A percentile compares a stretch with the other conserved stretches of the same genome.
These are phyloP conservation scores for Capronia coronata DNA, from an alignment of 2,329 filamentous ascomycete species.

Conservation along the genomic window DNA sequence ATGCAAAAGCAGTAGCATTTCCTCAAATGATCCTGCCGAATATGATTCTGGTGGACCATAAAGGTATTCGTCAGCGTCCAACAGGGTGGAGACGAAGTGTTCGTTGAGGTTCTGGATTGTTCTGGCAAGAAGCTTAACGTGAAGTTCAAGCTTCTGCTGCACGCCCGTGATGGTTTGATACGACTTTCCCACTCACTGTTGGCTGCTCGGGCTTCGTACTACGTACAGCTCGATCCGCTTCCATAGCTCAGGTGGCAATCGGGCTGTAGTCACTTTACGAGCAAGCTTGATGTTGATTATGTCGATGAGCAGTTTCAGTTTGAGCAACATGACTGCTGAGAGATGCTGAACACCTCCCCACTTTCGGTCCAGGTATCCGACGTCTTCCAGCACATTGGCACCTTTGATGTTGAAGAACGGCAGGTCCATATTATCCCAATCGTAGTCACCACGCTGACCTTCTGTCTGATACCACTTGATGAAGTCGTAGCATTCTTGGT, in stretches of 20 bases:
- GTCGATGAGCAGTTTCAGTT: constrained; percentile 35
- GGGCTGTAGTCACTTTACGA: constrained; percentile 13
- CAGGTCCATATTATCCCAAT: constrained; percentile 33
- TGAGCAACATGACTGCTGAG: constrained; percentile 34
- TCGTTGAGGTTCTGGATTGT: constrained; percentile 25
- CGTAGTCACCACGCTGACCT: constrained; percentile 30
- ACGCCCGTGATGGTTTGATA: constrained; percentile 13
- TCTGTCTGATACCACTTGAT: constrained; percentile 42
- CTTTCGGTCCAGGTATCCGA: constrained; percentile 20
- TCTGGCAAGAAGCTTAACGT: constrained; percentile 29
- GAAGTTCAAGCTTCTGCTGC: constrained; percentile 26
- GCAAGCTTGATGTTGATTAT: constrained; percentile 30
- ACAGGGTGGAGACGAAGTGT: constrained; percentile 29
- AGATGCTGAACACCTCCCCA: constrained; percentile 22
- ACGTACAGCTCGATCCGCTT: constrained; percentile 27
- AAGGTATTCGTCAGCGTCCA: constrained; percentile 28
- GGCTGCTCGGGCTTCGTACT: constrained; percentile 25
- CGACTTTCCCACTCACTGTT: constrained; percentile 6
- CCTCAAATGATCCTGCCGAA: constrained; percentile 15
- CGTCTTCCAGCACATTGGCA: constrained; percentile 40
- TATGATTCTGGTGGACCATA: constrained; percentile 11
- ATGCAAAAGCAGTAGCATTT: constrained; percentile 28
- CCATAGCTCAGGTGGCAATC: constrained; percentile 31
- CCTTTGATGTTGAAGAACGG: constrained; percentile 37
- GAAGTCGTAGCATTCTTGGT: constrained; percentile 49